Base-by-base conservation (phyloP, 208 protist species). In the Leishmania arabica region DNA sequence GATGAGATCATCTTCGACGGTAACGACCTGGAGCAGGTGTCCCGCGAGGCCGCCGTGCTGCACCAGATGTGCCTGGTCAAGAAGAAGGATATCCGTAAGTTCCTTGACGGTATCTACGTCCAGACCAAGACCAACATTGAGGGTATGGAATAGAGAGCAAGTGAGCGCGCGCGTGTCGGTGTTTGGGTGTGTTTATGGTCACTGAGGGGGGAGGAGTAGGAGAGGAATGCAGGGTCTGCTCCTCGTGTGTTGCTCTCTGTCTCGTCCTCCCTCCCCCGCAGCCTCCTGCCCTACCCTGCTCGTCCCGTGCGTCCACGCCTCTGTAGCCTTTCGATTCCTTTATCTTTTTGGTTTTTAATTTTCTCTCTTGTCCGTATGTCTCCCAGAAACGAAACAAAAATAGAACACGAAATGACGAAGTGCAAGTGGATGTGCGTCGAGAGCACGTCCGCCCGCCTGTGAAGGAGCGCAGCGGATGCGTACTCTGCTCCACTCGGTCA, bases 71-170 rank as follows among this genome's bases (percentile, higher is more conserved):
- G 91, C 86, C 80, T 98, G 71, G 98, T 99, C 72, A 98, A 97
- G 90, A 97, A 99, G 80, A 99, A 99, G 95, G 99, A 99, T 99
- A 99, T 99, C 92, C 98, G 99, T 95, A 99, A 99, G 98, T 99
- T 99, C 98, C 90, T 99, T 19, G 99, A 99, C 92, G 99, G 99
- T 97, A 98, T 99, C 89, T 99, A 99, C 90, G 98, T 99, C 47
- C 96, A 95, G 88, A 97, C 98, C 72, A 99, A 98, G 91, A 95
- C 95, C 74, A 93, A 94, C 90, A 87, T 99, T 69, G 86, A 93
- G 73, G 91, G 80, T 42, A 89, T 89, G 3, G 91, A 95, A 77
- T 92, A 90, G 86, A 75, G 13, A 37, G 45, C 64, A 11, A 42
- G 7, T 45, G 64, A 42, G 31, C 37, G 64, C 31, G 64, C 13